Evolutionary conservation across 768 basidiomycete species (phyloP), one percentile per base, ranked within the genome.

Genomic region (Tulasnella sp.): DNA sequence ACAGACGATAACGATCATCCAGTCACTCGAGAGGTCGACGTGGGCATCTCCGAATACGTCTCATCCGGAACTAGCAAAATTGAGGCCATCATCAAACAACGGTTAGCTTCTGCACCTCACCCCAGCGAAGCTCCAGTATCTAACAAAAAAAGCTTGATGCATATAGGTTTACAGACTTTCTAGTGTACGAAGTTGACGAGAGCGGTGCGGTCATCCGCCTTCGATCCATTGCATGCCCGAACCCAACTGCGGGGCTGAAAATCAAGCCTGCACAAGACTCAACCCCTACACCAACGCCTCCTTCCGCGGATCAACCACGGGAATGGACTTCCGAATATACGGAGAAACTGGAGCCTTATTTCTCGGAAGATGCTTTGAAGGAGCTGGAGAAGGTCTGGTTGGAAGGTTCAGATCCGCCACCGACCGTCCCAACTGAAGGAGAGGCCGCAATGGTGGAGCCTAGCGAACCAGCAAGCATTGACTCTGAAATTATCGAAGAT

Each of bases 51-150:
- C 6, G 92, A 95, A 84, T 97, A 96, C 84, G 89, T 96, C 81
- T 89, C 90, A 27, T 87, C 87, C 16, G 90, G 90, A 80, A 89
- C 93, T 34, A 88, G 91, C 4, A 90, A 90, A 83, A 91, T 99
- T 81, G 89, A 92, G 75, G 97, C 95, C 6, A 97, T 99, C 83
- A 98, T 99, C 85, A 99, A 99, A 86, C 97, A 99, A 86, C 89
- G 97, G 97, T 96, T 79, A 81, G 89, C 83, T 18, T 27, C 44
- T 58, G 40, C 19, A 24, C n/a, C 56, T 40, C 42, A 27, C 74
- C 14, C 31, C 62, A 68, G 34, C 16, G 56, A 8, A n/a, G n/a
- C 14, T 4, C 31, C 38, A 44, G 10, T 24, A 77, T 31, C 24
- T 34, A 9, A 68, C 21, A 52, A 81, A 78, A 46, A 62, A 76